Evolutionary conservation across 1,139 yeast species (phyloP), one percentile per base, ranked within the genome.

Genomic region (Suhomyces bribrorum): DNA sequence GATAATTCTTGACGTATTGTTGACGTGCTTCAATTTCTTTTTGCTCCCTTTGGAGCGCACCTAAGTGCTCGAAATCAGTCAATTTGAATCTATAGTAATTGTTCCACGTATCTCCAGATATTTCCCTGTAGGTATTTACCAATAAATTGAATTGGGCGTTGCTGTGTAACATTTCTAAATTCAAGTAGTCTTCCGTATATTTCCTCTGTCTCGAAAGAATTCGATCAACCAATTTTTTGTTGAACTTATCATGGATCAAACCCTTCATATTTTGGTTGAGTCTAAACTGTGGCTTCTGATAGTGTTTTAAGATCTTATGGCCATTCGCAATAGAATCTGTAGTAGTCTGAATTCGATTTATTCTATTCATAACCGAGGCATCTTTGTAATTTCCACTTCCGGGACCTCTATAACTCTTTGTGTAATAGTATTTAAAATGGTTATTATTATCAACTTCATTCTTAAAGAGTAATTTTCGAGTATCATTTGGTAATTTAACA

Each of bases 381-480:
- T 72, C 77, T 46, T 72, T 72, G 46, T 69, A 72, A 44, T 69
- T 71, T 4, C 77, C 76, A 40, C 72, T 66, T 1, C 76, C 76
- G 4, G 75, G 75, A 0, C 77, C 77, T 31, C 77, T 56, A 43
- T 69, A 69, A 17, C 63, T 54, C 44, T 68, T 68, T 12, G 65
- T 59, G 46, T 71, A 72, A 47, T 60, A 71, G 46, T 71, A 72
- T 44, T 65, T 70, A 28, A 65, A 53, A 40, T 62, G 65, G 40
- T 59, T 59, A 44, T 57, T 56, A 29, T 57, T 57, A 36, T 68
- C 75, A 40, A 56, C 61, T 37, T 70, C 75, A 40, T 59, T 63
- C 44, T 60, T 64, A 34, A 62, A 59, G 5, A 62, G 61, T 29
- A 69, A 55, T 47, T 59, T 73, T 33, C 65, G 71, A 24, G 70